Percentiles rank a stretch among this genome's conserved stretches.
Evolutionary conservation across 1,284 basidiomycete genomes (phyloP).

Genomic region (Ustilago hordei): DNA sequence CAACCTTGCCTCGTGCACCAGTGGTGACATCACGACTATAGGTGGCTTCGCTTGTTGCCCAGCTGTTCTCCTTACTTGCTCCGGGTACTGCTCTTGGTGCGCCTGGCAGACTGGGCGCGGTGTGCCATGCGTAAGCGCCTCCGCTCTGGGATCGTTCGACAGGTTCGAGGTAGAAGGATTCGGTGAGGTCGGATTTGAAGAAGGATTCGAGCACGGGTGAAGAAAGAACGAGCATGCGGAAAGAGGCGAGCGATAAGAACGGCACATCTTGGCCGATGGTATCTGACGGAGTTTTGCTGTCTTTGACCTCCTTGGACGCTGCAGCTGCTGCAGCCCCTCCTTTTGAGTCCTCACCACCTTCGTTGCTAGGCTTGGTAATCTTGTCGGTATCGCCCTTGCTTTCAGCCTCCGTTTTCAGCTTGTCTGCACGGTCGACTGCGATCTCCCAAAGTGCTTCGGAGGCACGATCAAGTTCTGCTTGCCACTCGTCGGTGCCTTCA

Average conservation of each 20-base stretch:
- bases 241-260: slow-evolving; percentile 64
- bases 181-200: slow-evolving; percentile 64
- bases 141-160: slow-evolving; percentile 62
- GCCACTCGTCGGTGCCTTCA: slow-evolving; percentile 48
- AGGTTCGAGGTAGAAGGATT: slow-evolving; percentile 64
- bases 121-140: slow-evolving; percentile 65
- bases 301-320: slow-evolving; percentile 7
- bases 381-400: slow-evolving; percentile 5
- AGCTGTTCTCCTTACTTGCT: slow-evolving; percentile 51
- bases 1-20: slow-evolving; percentile 62
- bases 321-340: slow-evolving; percentile 2
- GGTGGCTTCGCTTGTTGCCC: slow-evolving; percentile 56
- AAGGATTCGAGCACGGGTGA: slow-evolving; percentile 65
- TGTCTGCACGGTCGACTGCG: slow-evolving; percentile 60
- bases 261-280: slow-evolving; percentile 59
- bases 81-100: slow-evolving; percentile 53
- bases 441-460: slow-evolving; percentile 66
- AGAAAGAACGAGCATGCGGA: slow-evolving; percentile 65
- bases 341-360: slow-evolving; percentile 40
- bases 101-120: slow-evolving; percentile 57
- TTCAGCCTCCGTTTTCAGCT: slow-evolving; percentile 39
- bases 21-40: slow-evolving; percentile 66
- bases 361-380: slow-evolving; percentile 8
- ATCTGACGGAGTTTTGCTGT: slow-evolving; percentile 18
- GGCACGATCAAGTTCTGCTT: slow-evolving; percentile 58